These are phyloP conservation scores for Endotrypanum monterogeii DNA, from an alignment of 208 protist species.

Conservation along the genomic window DNA sequence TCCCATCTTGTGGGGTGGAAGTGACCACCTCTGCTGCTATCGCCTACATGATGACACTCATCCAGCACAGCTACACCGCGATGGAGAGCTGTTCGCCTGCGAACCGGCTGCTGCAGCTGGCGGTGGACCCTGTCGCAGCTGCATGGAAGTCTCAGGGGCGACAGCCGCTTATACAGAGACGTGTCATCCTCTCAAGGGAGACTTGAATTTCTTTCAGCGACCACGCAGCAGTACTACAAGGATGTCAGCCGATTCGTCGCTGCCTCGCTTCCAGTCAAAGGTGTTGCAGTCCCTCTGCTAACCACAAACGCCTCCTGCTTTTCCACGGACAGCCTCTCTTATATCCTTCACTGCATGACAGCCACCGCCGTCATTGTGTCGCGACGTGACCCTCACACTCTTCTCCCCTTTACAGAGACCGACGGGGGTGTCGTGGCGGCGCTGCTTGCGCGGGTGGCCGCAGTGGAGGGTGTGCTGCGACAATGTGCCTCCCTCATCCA, in stretches of 20 bases:
- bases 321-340: not conserved
- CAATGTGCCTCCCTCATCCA: not conserved
- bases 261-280: not conserved
- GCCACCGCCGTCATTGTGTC: not conserved
- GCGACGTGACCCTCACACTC: not conserved
- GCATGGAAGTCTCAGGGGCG: not conserved
- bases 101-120: not conserved
- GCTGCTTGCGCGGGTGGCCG: conserved; percentile 18
- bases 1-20: not conserved
- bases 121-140: not conserved
- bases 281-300: not conserved
- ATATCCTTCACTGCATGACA: conserved; percentile 16
- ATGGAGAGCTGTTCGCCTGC: conserved; percentile 1
- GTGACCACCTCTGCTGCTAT: not conserved
- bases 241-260: not conserved
- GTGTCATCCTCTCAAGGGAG: not conserved
- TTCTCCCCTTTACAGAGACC: not conserved
- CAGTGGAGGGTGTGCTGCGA: conserved; percentile 9
- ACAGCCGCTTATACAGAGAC: not conserved
- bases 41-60: not conserved
- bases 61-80: not conserved
- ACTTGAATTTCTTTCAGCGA: not conserved
- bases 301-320: not conserved
- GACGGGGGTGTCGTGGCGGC: not conserved
- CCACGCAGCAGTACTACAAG: not conserved